Percentiles rank a stretch among this genome's conserved stretches.
Evolutionary conservation across 2,329 filamentous ascomycete species (phyloP).

Genomic region (Botrytis galanthina): DNA sequence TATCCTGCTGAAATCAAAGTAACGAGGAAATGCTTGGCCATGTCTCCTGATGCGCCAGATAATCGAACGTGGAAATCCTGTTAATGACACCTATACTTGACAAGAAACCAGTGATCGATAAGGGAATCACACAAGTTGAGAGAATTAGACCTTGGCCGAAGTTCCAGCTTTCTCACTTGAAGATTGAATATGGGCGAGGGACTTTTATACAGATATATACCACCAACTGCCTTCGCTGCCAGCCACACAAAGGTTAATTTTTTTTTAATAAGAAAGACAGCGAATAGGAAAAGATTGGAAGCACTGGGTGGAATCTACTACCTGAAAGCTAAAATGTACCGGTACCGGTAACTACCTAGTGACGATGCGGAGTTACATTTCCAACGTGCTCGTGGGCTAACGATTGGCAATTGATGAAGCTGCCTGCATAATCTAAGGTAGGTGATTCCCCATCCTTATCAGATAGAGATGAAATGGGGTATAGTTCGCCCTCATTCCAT

Average conservation of each 20-base stretch:
- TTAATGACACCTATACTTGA: neutral
- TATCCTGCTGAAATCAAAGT: neutral
- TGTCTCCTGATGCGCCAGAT: neutral
- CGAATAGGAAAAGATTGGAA: neutral
- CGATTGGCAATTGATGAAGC: neutral
- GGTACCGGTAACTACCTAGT: neutral
- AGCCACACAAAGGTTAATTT: neutral
- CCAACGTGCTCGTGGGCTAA: neutral
- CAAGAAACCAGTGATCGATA: neutral
- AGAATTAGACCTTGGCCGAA: neutral
- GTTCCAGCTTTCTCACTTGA: neutral
- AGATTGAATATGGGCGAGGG: neutral
- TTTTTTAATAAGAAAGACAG: too few species aligned
- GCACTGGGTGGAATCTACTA: neutral
- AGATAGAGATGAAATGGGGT: neutral
- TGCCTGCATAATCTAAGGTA: neutral
- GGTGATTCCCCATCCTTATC: neutral
- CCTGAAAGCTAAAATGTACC: neutral
- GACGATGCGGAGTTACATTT: neutral
- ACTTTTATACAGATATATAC: neutral
- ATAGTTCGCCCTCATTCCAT: neutral
- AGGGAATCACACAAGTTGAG: neutral
- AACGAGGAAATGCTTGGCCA: neutral
- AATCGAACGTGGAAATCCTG: neutral
- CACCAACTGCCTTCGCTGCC: neutral